Evolutionary conservation across 2,329 filamentous ascomycete genomes (phyloP), one percentile per base, ranked within the genome.

Genomic region (Claviceps sp.): DNA sequence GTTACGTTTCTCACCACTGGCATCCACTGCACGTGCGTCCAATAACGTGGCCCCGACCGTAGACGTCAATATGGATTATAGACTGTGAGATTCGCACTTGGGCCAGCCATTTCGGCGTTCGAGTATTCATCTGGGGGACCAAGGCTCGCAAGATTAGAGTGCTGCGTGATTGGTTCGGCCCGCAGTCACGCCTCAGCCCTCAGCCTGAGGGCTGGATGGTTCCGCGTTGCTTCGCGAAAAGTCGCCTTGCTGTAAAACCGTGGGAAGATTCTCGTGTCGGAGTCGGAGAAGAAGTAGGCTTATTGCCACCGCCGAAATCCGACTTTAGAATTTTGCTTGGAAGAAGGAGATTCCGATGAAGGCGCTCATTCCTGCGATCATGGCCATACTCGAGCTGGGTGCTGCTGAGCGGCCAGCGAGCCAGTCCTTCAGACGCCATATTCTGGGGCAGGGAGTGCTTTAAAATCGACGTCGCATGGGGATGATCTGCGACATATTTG

Each of bases 321-420:
- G 52, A 20, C 34, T 49, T 54, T 16, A 52, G 53, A 55, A 60
- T 60, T 29, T 53, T 55, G 43, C 59, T 59, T 11, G 61, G 61
- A 9, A 59, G 54, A 59, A 56, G 59, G 46, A 50, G 46, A 52
- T 54, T 61, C 26, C 59, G 17, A 45, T 57, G 56, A 23, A 57
- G 45, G 20, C 59, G 55, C 50, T 55, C 57, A 2, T 44, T 47
- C 51, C 57, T 57, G 26, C 44, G 40, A 36, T 51, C 50, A 7
- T 14, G 20, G 40, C 45, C 14, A 40, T 45, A n/a, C 23, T 7
- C n/a, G 38, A 3, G 17, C 23, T 38, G 20, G 9, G 40, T 49
- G 8, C 44, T 48, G 20, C 61, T 58, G 17, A 65, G 49, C 16
- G 59, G 58, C 74, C 74, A 77, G 55, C 75, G 69, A 23, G 63